Conservation (phyloP, 78 protist genomes). For the Dictyostelium intermedium region DNA sequence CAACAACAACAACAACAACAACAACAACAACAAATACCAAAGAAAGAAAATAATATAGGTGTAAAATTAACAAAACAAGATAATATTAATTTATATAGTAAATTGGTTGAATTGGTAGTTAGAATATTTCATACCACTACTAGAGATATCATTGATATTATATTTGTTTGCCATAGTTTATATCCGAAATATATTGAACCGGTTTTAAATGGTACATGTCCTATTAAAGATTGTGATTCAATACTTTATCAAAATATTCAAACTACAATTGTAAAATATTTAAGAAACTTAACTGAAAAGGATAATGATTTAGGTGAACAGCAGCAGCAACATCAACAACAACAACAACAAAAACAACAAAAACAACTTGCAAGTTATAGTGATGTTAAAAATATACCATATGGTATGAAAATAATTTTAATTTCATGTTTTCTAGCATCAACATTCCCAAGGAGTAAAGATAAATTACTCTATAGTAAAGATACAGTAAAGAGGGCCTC, state of each 20-base stretch:
- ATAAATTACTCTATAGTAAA: background rate
- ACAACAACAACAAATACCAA: background rate
- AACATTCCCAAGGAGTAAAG: background rate
- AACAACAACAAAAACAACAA: background rate
- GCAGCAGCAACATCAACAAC: too few species aligned
- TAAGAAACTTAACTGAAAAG: background rate
- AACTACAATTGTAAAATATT: background rate
- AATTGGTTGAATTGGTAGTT: background rate
- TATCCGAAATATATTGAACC: background rate
- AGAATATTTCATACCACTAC: background rate
- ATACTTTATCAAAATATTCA: background rate
- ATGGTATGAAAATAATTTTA: background rate
- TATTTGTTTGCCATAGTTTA: background rate
- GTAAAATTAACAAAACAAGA: background rate
- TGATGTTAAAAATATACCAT: background rate
- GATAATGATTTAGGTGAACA: background rate
- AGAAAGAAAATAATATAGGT: background rate
- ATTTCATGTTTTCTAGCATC: slow-evolving; percentile 19
- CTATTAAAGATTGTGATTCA: background rate
- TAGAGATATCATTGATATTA: background rate
- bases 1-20: background rate
- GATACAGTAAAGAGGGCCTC: background rate
- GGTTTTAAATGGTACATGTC: background rate
- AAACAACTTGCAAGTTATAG: background rate
- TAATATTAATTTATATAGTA: background rate